Percentiles rank a stretch among this genome's conserved stretches.
These are phyloP conservation scores for Fusarium transvaalense DNA, from an alignment of 2,329 filamentous ascomycete species.

Conservation along the genomic window DNA sequence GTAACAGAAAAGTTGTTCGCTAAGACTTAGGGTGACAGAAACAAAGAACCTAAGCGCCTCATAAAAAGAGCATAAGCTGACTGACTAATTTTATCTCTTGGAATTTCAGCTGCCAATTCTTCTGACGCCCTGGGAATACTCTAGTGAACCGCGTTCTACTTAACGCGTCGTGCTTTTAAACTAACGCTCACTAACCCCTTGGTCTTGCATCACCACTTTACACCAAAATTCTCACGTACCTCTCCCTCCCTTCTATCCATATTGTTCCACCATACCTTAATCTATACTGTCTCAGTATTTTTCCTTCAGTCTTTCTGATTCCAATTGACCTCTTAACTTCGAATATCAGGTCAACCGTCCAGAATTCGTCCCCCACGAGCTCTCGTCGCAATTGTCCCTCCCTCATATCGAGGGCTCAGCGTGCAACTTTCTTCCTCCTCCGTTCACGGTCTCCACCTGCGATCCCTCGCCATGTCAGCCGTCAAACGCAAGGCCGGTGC, in stretches of 20 bases:
- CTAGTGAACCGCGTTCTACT: slow-evolving; percentile 41
- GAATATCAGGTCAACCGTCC: slow-evolving; percentile 9
- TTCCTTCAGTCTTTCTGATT: not conserved
- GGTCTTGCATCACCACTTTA: slow-evolving; percentile 37
- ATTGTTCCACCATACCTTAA: slow-evolving; percentile 4
- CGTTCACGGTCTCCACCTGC: slow-evolving; percentile 35
- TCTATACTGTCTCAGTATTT: not conserved
- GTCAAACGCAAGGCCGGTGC: slow-evolving; percentile 76
- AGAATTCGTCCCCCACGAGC: slow-evolving; percentile 35
- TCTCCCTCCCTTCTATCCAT: slow-evolving; percentile 10
- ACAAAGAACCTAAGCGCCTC: no score
- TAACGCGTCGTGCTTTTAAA: slow-evolving; percentile 32
- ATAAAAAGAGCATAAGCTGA: no score
- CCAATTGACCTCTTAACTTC: not conserved
- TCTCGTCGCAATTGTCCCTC: slow-evolving; percentile 28
- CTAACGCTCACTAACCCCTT: slow-evolving; percentile 20
- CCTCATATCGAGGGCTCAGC: slow-evolving; percentile 29
- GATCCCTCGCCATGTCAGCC: slow-evolving; percentile 60
- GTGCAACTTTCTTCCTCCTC: slow-evolving; percentile 36
- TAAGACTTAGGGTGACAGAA: no score
- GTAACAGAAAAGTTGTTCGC: no score
- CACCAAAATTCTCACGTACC: slow-evolving; percentile 26
- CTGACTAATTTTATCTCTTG: no score
- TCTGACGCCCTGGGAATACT: no score
- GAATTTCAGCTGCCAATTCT: no score